These are phyloP conservation scores for Wickerhamiella hasegawae DNA, from an alignment of 805 yeast species.

Conservation along the genomic window DNA sequence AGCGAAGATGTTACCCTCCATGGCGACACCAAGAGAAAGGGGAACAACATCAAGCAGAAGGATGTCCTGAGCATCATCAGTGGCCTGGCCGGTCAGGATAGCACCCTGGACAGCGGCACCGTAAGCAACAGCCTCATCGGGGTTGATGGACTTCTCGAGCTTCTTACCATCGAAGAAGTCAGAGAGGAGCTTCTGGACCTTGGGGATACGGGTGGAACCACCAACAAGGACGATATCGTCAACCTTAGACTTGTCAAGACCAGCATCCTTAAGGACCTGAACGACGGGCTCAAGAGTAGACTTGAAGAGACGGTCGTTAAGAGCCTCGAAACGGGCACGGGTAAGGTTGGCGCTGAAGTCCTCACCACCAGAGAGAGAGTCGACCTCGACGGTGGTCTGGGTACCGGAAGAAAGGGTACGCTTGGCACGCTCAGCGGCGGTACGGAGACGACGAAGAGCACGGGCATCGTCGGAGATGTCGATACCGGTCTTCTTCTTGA, in stretches of 20 bases:
- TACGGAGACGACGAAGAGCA: slow-evolving; percentile 95
- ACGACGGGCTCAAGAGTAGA: slow-evolving; percentile 89
- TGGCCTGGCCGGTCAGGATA: slow-evolving; percentile 83
- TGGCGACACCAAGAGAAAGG: slow-evolving; percentile 97
- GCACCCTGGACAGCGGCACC: slow-evolving; percentile 99
- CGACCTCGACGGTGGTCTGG: slow-evolving; percentile 92
- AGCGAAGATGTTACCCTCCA: slow-evolving; percentile 98
- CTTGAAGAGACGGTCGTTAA: slow-evolving; percentile 85
- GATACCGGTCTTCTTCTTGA: slow-evolving; percentile 86
- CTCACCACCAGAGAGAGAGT: slow-evolving; percentile 88
- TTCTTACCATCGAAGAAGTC: slow-evolving; percentile 96
- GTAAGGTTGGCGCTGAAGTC: slow-evolving; percentile 87
- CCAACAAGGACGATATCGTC: slow-evolving; percentile 95
- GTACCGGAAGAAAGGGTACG: slow-evolving; percentile 94
- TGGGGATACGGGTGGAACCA: slow-evolving; percentile 99
- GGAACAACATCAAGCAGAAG: slow-evolving; percentile 95
- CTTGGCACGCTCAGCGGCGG: slow-evolving; percentile 99
- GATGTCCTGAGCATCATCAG: slow-evolving; percentile 86
- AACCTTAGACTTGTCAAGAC: slow-evolving; percentile 66
- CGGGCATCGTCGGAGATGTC: slow-evolving; percentile 85
- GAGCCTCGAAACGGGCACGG: slow-evolving; percentile 96
- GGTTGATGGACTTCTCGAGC: slow-evolving; percentile 92
- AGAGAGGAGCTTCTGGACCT: slow-evolving; percentile 84
- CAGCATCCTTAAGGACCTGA: slow-evolving; percentile 86
- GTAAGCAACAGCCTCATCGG: slow-evolving; percentile 98